Evolutionary conservation across 257 asterid species (phyloP).

Genomic region (Solanum chmielewskii): DNA sequence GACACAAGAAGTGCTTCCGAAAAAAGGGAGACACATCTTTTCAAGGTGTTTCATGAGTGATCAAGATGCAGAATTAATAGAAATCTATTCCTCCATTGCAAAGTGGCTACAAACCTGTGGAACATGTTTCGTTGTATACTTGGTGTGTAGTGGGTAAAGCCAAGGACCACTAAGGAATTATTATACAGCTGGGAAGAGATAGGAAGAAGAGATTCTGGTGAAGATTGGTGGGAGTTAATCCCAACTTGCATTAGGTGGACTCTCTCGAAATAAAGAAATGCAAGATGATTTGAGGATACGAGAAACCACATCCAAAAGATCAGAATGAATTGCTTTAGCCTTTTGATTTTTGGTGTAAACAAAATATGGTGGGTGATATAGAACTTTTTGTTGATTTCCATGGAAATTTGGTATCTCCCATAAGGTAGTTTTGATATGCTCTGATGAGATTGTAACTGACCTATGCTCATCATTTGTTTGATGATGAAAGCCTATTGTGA

Average conservation of each 20-base stretch:
- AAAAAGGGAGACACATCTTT: neutral
- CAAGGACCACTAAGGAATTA: neutral
- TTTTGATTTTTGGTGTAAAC: neutral
- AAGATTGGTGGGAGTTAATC: neutral
- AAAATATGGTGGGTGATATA: neutral
- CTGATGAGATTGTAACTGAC: neutral
- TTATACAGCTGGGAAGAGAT: neutral
- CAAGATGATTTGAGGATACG: neutral
- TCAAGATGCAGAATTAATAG: neutral
- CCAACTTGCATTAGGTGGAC: neutral
- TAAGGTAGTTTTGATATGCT: neutral
- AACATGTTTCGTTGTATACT: neutral
- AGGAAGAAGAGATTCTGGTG: neutral
- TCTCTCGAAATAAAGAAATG: neutral
- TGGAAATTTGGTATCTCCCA: neutral
- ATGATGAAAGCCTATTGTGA: neutral
- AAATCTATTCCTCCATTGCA: neutral
- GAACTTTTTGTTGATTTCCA: neutral
- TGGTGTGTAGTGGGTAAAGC: neutral
- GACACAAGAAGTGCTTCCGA: neutral
- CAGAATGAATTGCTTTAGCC: neutral
- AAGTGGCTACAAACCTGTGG: neutral
- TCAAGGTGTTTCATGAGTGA: neutral
- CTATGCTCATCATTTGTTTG: neutral
- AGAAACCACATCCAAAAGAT: neutral